These are phyloP conservation scores for Candida peoriensis DNA, from an alignment of 805 yeast species.

Conservation along the genomic window DNA sequence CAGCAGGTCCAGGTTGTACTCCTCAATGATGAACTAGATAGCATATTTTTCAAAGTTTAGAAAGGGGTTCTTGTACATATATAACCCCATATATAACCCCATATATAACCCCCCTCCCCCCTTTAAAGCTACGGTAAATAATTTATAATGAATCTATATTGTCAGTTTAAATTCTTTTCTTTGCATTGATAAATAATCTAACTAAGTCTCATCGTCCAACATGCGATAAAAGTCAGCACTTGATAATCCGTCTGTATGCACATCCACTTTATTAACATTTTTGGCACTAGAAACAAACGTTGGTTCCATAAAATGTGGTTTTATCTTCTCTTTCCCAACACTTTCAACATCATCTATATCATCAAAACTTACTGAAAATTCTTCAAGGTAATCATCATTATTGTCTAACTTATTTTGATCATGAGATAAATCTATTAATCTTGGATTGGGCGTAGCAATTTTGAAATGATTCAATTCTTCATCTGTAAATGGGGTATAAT, in stretches of 20 bases:
- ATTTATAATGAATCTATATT: neutral
- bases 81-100: no score
- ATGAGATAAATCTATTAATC: constrained; percentile 9
- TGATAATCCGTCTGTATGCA: constrained; percentile 18
- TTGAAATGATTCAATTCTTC: constrained; percentile 26
- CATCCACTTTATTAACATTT: constrained; percentile 8
- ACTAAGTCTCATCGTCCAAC: constrained; percentile 17
- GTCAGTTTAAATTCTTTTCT: neutral
- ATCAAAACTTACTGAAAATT: constrained; percentile 18
- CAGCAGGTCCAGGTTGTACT: constrained; percentile 32
- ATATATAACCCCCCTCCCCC: no score
- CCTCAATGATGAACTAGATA: constrained; percentile 33
- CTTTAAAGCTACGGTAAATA: no score
- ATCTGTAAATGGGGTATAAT: constrained; percentile 35
- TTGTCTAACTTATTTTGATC: constrained; percentile 5
- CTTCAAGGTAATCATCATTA: constrained; percentile 12
- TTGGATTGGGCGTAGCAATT: constrained; percentile 17
- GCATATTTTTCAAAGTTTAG: no score
- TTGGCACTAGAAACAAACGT: constrained; percentile 21
- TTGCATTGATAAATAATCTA: neutral
- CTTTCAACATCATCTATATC: constrained; percentile 25
- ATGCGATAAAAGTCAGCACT: constrained; percentile 17
- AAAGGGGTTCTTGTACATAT: no score
- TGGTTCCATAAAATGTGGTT: constrained; percentile 24
- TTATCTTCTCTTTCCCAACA: constrained; percentile 9